Base-by-base conservation (phyloP, 176 grass and related monocot species). In the Carex myosuroides region DNA sequence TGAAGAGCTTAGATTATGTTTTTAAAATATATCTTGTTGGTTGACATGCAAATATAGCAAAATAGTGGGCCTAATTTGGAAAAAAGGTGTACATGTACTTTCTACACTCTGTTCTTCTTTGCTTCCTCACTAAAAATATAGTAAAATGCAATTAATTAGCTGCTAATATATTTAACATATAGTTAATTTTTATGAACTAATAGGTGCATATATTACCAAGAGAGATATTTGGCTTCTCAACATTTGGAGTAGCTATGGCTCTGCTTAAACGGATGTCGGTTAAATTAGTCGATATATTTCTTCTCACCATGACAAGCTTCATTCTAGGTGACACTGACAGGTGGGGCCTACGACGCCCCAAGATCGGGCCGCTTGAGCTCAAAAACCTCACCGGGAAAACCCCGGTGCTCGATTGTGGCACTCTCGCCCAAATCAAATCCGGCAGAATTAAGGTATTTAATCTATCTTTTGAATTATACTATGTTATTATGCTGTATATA, bases 351-450 rank as follows among this genome's bases (percentile, higher is more conserved):
- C 84, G 84, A 46, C 70, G 93, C 42, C 96, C 96, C 26, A 99
- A 95, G 88, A 90, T 76, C 16, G 96, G 96, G 8, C 96, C 96
- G 86, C 87, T 99, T 42, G 93, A 95, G 85, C 96, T 99, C 18
- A 99, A 99, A 84, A 92, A 80, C 89, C 91, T 95, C 84, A 95
- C 93, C 14, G 96, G 96, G 41, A 87, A 91, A 59, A 99, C 96
- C 39, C 96, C 96, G 1, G 93, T 99, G 78, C 91, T 99, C 50
- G 96, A 99, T 66, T 91, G 94, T 3, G 96, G 96, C 13, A 87
- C 96, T 16, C 85, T 99, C 37, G 61, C 54, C 16, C 88, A 94
- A 82, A 99, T 99, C 87, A 99, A 93, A 94, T 84, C 87, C 59
- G 96, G 96, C 64, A 95, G 89, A 81, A 99, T 99, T 85, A 95